phyloP scores from a whole-genome alignment of 345 rosid species.

The Camelina hispida region DNA sequence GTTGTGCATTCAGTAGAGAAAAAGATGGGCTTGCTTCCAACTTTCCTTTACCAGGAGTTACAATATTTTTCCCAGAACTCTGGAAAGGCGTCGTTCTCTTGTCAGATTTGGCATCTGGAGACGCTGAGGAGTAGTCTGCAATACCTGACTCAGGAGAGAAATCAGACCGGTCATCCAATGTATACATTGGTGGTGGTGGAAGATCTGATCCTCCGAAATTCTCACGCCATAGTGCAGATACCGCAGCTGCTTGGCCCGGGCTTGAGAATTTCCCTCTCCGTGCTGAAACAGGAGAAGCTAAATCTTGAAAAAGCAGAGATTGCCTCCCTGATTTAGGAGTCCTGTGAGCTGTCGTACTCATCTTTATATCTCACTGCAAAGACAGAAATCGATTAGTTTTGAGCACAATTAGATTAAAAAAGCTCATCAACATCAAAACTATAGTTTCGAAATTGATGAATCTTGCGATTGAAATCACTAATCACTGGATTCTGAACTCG shows the following conservation, averaged over 20 bases:
- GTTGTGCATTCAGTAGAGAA: slow-evolving; percentile 62
- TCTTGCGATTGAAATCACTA: not conserved
- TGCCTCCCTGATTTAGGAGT: slow-evolving; percentile 88
- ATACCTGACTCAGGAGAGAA: slow-evolving; percentile 90
- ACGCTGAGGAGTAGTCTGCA: slow-evolving; percentile 71
- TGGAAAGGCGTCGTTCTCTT: slow-evolving; percentile 58
- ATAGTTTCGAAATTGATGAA: not conserved
- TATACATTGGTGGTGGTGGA: slow-evolving; percentile 93
- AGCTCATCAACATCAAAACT: slow-evolving; percentile 9
- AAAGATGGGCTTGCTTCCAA: slow-evolving; percentile 68
- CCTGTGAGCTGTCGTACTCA: slow-evolving; percentile 65
- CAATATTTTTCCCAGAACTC: slow-evolving; percentile 61
- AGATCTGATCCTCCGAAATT: slow-evolving; percentile 84
- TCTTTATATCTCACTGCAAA: slow-evolving; percentile 43
- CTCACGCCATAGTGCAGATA: slow-evolving; percentile 98
- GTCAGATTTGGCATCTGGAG: slow-evolving; percentile 73
- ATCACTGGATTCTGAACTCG: not conserved
- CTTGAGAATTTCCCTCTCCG: slow-evolving; percentile 78
- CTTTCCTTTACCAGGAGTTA: slow-evolving; percentile 62
- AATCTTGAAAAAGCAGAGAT: slow-evolving; percentile 83
- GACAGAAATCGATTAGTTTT: slow-evolving; percentile 1
- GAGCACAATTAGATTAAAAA: not conserved
- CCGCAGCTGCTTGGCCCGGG: slow-evolving; percentile 90
- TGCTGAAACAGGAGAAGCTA: slow-evolving; percentile 83
- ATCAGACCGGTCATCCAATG: slow-evolving; percentile 88